Evolutionary conservation across 2,329 filamentous ascomycete genomes (phyloP).

Genomic region (Hypomyces rosellus): DNA sequence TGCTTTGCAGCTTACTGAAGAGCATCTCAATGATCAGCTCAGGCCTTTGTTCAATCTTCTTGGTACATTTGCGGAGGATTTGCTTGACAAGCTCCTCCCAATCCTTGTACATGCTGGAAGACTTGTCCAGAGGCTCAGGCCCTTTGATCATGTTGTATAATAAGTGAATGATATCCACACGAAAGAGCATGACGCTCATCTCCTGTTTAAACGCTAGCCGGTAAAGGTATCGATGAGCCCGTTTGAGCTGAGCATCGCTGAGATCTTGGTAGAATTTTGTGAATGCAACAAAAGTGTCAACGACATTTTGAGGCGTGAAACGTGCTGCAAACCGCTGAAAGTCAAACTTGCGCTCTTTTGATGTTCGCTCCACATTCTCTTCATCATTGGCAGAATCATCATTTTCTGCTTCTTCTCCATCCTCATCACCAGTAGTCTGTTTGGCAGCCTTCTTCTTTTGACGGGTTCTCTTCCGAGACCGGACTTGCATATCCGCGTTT

Average conservation of each 20-base stretch:
- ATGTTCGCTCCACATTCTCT: slow-evolving; percentile 60
- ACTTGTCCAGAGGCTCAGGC: slow-evolving; percentile 65
- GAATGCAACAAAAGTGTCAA: slow-evolving; percentile 84
- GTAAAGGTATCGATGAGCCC: slow-evolving; percentile 90
- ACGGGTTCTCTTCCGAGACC: slow-evolving; percentile 67
- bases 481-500: slow-evolving; percentile 88
- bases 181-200: slow-evolving; percentile 79
- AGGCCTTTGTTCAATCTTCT: slow-evolving; percentile 78
- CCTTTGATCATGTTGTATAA: slow-evolving; percentile 92
- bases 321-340: slow-evolving; percentile 76
- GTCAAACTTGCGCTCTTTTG: slow-evolving; percentile 86
- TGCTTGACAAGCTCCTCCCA: slow-evolving; percentile 89
- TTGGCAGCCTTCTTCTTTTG: slow-evolving; percentile 64
- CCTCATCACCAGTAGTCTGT: slow-evolving; percentile 26
- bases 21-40: slow-evolving; percentile 86
- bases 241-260: slow-evolving; percentile 72
- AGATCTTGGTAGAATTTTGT: slow-evolving; percentile 76
- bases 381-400: slow-evolving; percentile 70
- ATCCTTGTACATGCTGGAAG: slow-evolving; percentile 66
- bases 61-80: slow-evolving; percentile 72
- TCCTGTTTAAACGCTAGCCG: slow-evolving; percentile 93
- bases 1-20: slow-evolving; percentile 84
- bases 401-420: slow-evolving; percentile 51
- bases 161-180: slow-evolving; percentile 82
- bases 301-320: slow-evolving; percentile 76